Conservation (phyloP, 306 rosid genomes). For the Malus sieversii region DNA sequence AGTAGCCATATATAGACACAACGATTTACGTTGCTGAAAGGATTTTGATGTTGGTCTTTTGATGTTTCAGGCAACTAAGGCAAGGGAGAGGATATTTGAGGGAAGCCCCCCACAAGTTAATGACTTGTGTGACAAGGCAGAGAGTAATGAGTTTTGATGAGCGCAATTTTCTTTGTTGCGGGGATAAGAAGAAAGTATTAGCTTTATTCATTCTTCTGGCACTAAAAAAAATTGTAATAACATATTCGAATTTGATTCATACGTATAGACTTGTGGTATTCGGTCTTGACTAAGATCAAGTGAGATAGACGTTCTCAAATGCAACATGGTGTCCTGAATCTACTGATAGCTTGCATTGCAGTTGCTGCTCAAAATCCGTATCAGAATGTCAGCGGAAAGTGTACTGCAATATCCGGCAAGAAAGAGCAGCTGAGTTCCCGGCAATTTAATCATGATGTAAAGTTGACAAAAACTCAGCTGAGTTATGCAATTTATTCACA, state of each 20-base stretch:
- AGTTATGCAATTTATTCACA: not conserved
- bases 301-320: not conserved
- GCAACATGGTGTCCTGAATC: not conserved
- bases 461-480: not conserved
- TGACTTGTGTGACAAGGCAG: not conserved
- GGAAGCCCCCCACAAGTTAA: constrained; percentile 3
- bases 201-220: not conserved
- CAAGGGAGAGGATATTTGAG: constrained; percentile 28
- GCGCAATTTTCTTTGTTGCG: not conserved
- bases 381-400: too few species aligned
- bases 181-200: not conserved
- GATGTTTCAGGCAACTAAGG: constrained; percentile 17
- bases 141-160: not conserved
- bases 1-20: not conserved
- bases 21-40: not conserved
- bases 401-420: not conserved
- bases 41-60: not conserved
- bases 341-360: not conserved
- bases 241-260: not conserved
- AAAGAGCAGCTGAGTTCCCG: not conserved
- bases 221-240: not conserved
- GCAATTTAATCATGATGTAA: not conserved
- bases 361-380: not conserved
- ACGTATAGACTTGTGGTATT: not conserved
- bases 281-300: not conserved